Evolutionary conservation across 208 protist species (phyloP).

Genomic region (Phytomonas sp.): DNA sequence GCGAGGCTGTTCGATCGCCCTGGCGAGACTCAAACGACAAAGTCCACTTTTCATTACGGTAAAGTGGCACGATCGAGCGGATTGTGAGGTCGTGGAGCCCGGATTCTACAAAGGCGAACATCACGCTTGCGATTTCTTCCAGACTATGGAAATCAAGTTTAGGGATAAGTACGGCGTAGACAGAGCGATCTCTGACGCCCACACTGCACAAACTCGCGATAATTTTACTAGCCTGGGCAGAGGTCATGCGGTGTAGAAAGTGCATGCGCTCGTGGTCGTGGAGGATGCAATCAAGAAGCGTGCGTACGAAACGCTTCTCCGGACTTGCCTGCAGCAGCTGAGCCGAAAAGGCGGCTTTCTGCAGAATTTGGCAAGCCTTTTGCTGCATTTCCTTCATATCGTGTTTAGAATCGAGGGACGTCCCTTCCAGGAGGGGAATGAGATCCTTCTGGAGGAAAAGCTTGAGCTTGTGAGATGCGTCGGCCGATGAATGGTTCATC

Average conservation of each 20-base stretch:
- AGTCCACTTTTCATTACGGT: conserved; percentile 62
- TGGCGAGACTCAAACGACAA: neutral
- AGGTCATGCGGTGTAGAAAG: conserved; percentile 67
- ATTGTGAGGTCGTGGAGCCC: conserved; percentile 45
- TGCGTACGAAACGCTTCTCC: conserved; percentile 35
- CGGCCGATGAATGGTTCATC: conserved; percentile 14
- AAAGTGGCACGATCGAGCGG: conserved; percentile 57
- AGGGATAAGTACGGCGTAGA: conserved; percentile 45
- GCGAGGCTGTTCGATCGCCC: neutral
- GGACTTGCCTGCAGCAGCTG: conserved; percentile 44
- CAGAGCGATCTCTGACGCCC: conserved; percentile 41
- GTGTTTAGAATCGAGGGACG: conserved; percentile 44
- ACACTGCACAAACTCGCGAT: conserved; percentile 55
- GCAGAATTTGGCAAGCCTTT: conserved; percentile 51
- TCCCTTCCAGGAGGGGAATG: conserved; percentile 57
- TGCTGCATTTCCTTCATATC: conserved; percentile 38
- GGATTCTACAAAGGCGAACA: conserved; percentile 59
- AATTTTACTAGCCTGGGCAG: conserved; percentile 65
- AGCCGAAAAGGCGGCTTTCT: conserved; percentile 69
- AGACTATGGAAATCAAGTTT: conserved; percentile 53
- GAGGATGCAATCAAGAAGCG: conserved; percentile 49
- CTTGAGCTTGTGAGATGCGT: conserved; percentile 35
- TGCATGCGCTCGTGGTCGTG: conserved; percentile 65
- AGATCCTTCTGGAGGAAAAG: conserved; percentile 48
- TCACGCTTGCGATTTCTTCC: conserved; percentile 53